Base-by-base conservation (phyloP, 2,329 filamentous ascomycete genomes). In the Plenodomus lindquistii region DNA sequence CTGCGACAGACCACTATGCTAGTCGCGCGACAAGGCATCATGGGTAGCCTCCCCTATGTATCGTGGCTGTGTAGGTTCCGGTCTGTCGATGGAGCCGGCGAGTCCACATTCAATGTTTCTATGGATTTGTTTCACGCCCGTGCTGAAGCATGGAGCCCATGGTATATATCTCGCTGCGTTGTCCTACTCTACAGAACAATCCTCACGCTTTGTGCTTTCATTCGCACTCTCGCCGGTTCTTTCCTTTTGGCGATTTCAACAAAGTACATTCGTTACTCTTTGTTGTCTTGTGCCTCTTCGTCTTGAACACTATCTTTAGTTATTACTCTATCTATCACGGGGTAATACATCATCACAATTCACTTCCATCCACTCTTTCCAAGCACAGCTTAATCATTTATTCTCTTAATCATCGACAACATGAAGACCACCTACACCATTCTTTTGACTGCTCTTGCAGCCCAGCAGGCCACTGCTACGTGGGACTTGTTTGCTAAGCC, bases 401-500 rank as follows among this genome's bases (percentile, higher is more conserved):
- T 39, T 57, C 35, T 45, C 45, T 44, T 45, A 34, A 50, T 59
- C 59, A 43, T 42, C 61, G 50, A 57, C 70, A 76, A 42, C 50
- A 78, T 75, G 77, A 79, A 71, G 71, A 55, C 67, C 49, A 66
- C 72, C 38, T 59, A 67, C 36, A 67, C 74, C 57, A 59, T 82
- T 54, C 61, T 81, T 54, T 71, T 77, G 44, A 71, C 77, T 59
- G 75, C 77, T 55, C 66, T 79, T 38, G 71, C 67, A 54, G 66
- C 72, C 55, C 75, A 77, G 68, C 76, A 77, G 61, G 78, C 62
- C 31, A 52, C 74, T 57, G 66, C 75, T 39, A 79, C 63, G 62
- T 86, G 82, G 79, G 68, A 73, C 53, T 73, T 75, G 49, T 73
- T 77, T 55, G 76, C 78, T 46, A 31, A 13, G 4, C 27, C 27